A percentile compares a stretch with the other conserved stretches of the same genome.
Evolutionary conservation across 352 stramenopile species (phyloP).

Genomic region (Pythium utonaiense): DNA sequence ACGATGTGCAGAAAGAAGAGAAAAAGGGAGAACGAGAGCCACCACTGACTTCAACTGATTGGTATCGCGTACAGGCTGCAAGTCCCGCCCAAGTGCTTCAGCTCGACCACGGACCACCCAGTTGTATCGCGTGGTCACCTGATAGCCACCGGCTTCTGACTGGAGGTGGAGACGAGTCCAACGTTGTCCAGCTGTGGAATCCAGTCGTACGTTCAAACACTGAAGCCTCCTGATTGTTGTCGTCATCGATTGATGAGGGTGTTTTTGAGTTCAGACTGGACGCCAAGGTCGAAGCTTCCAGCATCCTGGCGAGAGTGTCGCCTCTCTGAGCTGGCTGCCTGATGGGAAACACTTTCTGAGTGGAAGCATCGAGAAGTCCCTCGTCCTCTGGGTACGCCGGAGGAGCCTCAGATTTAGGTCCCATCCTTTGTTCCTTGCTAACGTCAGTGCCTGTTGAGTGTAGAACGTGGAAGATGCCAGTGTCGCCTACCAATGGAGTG

Average conservation of each 20-base stretch:
- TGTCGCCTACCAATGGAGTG: slow-evolving; percentile 66
- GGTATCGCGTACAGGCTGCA: slow-evolving; percentile 16
- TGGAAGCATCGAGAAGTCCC: slow-evolving; percentile 66
- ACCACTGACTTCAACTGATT: background rate
- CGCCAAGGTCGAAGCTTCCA: slow-evolving; percentile 47
- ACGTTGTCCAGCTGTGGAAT: slow-evolving; percentile 67
- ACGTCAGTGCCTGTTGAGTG: background rate
- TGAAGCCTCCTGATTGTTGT: background rate
- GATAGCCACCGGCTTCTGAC: slow-evolving; percentile 55
- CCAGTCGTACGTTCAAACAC: slow-evolving; percentile 29
- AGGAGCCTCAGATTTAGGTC: background rate
- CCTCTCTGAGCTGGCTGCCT: slow-evolving; percentile 52
- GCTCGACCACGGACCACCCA: slow-evolving; percentile 39
- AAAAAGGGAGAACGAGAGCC: background rate
- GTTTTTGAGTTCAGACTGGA: slow-evolving; percentile 32
- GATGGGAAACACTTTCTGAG: slow-evolving; percentile 61
- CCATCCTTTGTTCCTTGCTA: background rate
- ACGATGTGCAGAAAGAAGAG: background rate
- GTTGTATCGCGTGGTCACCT: slow-evolving; percentile 67
- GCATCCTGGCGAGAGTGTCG: slow-evolving; percentile 49
- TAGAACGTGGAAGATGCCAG: slow-evolving; percentile 41
- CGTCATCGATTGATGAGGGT: background rate
- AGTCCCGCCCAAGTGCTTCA: slow-evolving; percentile 40
- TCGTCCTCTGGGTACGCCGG: slow-evolving; percentile 66
- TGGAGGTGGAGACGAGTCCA: slow-evolving; percentile 42